Base-by-base conservation (phyloP, 106 monocot species). In the Platanthera guangdongensis region DNA sequence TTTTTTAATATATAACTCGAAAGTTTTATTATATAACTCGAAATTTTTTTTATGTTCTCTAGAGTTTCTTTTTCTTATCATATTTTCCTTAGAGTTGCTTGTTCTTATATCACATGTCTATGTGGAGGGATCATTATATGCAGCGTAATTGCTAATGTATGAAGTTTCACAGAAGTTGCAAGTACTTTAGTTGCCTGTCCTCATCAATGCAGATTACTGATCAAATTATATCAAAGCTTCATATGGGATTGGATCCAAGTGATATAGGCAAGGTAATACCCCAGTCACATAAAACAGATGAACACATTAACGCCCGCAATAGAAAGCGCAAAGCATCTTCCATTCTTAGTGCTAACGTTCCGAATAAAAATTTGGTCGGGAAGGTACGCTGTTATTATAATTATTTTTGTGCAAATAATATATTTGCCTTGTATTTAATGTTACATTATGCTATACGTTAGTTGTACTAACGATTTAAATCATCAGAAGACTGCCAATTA, bases 221-320 rank as follows among this genome's bases (percentile, higher is more conserved):
- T 72, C 72, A 72, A 72, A 72, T 72, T 22, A 50, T 72, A 4
- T 9, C 72, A 51, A 51, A 51, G 46, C 51, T 72, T 72, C 21
- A 72, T 19, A 50, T 51, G 39, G 72, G 51, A 4, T 51, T 51
- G 51, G 72, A 72, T 50, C 46, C 4, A 51, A 51, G 72, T 19
- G n/a, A 47, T 48, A 51, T 51, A n/a, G 51, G 51, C 10, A 13
- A 72, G 18, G 50, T 72, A 51, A 9, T 51, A 72, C 9, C 19
- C 18, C 47, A 50, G 7, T 50, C 21, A 51, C 49, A 50, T 72
- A 51, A 51, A 72, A 6, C 51, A 72, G 72, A 72, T 72, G 72
- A 51, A 72, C 21, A 1, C 72, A 72, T 51, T 7, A 18, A 47
- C 22, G 50, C 11, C 12, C 22, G 50, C 18, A 72, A 15, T 51